phyloP scores from a whole-genome alignment of 23 red algal genomes.

The Gracilaria domingensis region DNA sequence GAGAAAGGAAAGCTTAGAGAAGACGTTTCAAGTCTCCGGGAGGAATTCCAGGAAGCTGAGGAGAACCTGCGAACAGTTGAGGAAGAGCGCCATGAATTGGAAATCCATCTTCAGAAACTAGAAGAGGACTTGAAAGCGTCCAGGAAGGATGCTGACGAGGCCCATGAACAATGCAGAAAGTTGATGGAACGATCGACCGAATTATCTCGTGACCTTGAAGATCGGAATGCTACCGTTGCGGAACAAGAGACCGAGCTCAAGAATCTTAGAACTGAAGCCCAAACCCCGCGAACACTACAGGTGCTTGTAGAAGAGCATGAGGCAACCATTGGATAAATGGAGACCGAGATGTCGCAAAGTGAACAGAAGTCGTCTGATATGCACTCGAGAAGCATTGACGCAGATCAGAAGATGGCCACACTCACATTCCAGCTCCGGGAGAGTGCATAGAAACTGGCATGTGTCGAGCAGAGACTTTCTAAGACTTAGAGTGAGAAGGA shows the following conservation, averaged over 20 bases:
- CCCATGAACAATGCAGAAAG: constrained; percentile 5
- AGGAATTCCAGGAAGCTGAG: background rate
- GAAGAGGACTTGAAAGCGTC: background rate
- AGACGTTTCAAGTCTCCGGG: background rate
- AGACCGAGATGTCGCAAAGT: constrained; percentile 7
- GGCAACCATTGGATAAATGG: constrained; percentile 13
- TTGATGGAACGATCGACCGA: background rate
- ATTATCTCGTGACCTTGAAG: background rate
- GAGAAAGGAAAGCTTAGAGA: constrained; percentile 20
- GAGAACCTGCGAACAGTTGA: background rate
- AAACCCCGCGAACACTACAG: background rate
- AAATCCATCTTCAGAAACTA: background rate
- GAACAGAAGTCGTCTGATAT: constrained; percentile 20
- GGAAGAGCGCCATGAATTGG: background rate
- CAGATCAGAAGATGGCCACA: constrained; percentile 25
- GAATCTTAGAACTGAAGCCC: background rate
- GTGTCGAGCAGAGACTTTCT: background rate
- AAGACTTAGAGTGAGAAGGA: background rate
- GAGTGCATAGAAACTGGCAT: background rate
- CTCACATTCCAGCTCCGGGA: constrained; percentile 18
- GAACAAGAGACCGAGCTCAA: background rate
- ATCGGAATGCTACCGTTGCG: background rate
- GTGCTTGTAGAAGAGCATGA: constrained; percentile 17
- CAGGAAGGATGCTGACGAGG: background rate
- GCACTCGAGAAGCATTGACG: constrained; percentile 37